These are phyloP conservation scores for Candida maesae DNA, from an alignment of 805 yeast species.

Conservation along the genomic window DNA sequence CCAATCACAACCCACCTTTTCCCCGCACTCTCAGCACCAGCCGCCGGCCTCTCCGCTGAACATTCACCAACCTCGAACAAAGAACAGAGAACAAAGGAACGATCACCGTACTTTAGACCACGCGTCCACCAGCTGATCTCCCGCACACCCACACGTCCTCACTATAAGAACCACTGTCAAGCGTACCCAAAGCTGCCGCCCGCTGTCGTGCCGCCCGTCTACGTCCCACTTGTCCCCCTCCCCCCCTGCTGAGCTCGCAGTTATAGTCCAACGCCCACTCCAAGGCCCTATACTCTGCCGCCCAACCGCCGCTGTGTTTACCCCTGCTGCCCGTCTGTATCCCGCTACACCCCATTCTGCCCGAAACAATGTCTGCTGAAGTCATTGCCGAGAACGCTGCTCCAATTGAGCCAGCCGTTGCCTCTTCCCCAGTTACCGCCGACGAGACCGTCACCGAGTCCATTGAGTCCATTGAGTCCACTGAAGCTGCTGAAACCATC, in stretches of 20 bases:
- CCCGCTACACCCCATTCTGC: slow-evolving; percentile 1
- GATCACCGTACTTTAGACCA: slow-evolving; percentile 7
- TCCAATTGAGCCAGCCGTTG: slow-evolving; percentile 4
- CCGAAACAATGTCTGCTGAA: slow-evolving; percentile 6
- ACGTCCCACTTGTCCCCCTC: too few species aligned
- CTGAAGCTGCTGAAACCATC: too few species aligned
- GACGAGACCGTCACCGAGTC: not conserved
- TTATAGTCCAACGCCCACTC: too few species aligned
- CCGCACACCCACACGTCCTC: too few species aligned
- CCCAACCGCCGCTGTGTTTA: slow-evolving; percentile 2
- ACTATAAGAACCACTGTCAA: too few species aligned
- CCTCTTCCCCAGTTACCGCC: not conserved
- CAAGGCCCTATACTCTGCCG: too few species aligned
- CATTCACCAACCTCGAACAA: not conserved
- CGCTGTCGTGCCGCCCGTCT: too few species aligned
- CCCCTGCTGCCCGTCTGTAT: slow-evolving; percentile 14
- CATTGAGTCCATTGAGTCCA: too few species aligned
- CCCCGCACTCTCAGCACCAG: too few species aligned
- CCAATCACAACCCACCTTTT: too few species aligned
- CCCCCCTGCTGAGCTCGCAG: too few species aligned
- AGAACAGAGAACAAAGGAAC: not conserved
- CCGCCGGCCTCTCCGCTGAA: not conserved
- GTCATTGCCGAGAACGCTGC: not conserved
- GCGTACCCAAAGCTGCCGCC: too few species aligned
- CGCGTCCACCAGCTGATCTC: slow-evolving; percentile 6